Evolutionary conservation across 2,329 filamentous ascomycete genomes (phyloP).

Genomic region (Penicillium frequentans): DNA sequence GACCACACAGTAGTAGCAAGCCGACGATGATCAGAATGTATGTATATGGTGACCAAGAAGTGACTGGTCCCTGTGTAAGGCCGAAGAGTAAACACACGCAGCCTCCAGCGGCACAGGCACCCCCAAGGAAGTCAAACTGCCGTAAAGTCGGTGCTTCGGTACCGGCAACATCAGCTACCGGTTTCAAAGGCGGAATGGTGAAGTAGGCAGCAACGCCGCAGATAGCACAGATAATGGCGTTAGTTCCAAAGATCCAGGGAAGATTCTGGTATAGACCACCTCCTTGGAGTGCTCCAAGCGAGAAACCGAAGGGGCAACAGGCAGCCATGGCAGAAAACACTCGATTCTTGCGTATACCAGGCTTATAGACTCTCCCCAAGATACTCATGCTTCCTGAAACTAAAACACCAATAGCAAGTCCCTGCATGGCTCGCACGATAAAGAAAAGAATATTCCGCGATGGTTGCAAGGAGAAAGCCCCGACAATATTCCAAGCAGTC

Average conservation of each 20-base stretch:
- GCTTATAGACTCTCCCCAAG: slow-evolving; percentile 47
- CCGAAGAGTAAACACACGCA: slow-evolving; percentile 59
- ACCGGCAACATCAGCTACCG: slow-evolving; percentile 29
- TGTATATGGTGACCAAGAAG: slow-evolving; percentile 52
- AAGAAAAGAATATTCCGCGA: slow-evolving; percentile 38
- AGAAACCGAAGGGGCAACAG: slow-evolving; percentile 47
- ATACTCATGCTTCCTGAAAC: slow-evolving; percentile 53
- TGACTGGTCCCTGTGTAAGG: slow-evolving; percentile 54
- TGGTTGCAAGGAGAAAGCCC: slow-evolving; percentile 39
- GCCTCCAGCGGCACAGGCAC: slow-evolving; percentile 48
- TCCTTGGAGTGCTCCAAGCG: slow-evolving; percentile 46
- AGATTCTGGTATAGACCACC: slow-evolving; percentile 42
- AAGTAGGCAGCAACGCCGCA: slow-evolving; percentile 40
- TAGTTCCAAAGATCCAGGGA: slow-evolving; percentile 47
- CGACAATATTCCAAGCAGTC: slow-evolving; percentile 41
- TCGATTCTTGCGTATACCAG: slow-evolving; percentile 49
- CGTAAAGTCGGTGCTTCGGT: slow-evolving; percentile 30
- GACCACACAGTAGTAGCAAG: slow-evolving; percentile 45
- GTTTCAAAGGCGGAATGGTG: slow-evolving; percentile 40
- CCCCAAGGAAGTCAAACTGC: slow-evolving; percentile 43
- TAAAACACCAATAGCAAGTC: slow-evolving; percentile 51
- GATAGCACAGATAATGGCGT: slow-evolving; percentile 41
- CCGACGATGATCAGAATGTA: slow-evolving; percentile 50
- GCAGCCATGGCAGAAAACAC: slow-evolving; percentile 52
- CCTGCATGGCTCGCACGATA: slow-evolving; percentile 43